Evolutionary conservation across 768 basidiomycete species (phyloP), one percentile per base, ranked within the genome.

Genomic region (Tubosaeta sp.): DNA sequence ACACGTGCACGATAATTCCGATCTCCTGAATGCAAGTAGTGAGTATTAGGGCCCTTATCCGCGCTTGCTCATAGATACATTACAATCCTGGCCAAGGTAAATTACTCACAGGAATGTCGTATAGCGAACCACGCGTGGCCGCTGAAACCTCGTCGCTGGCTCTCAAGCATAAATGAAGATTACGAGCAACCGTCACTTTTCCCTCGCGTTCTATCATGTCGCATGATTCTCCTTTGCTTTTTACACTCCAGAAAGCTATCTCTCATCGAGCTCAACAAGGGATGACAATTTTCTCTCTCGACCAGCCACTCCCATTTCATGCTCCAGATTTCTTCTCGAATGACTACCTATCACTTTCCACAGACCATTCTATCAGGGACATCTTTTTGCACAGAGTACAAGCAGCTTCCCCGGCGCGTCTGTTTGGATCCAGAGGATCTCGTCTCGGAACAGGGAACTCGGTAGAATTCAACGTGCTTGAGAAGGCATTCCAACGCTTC

Each of bases 381-480:
- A 22, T 50, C 14, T 55, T 60, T 13, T 72, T 77, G 61, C 54
- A 74, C n/a, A 45, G 58, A 7, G 50, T 58, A 11, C 62, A 72
- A n/a, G 45, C 53, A 4, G 52, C 45, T 14, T 59, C 52, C 36
- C 55, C 27, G 1, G 14, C 2, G 22, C 57, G 53, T 40, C 58
- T 79, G 22, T 58, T 78, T 48, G 79, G 81, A 8, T 71, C 80
- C 11, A 70, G 74, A 3, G 79, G 79, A 4, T 79, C 79, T 2
- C 73, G 80, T 4, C 64, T 81, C 24, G 61, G 75, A 8, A 75
- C 73, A 52, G 68, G 65, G 3, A 80, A 79, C 46, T 58, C 51
- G 5, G 13, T 21, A 1, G 59, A 55, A 35, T 36, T 46, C 19
- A 61, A 53, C 2, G 39, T 51, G 19, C 50, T 60, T 10, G 59